Conservation (phyloP, 2,329 filamentous ascomycete genomes). For the Monosporascus sp. region DNA sequence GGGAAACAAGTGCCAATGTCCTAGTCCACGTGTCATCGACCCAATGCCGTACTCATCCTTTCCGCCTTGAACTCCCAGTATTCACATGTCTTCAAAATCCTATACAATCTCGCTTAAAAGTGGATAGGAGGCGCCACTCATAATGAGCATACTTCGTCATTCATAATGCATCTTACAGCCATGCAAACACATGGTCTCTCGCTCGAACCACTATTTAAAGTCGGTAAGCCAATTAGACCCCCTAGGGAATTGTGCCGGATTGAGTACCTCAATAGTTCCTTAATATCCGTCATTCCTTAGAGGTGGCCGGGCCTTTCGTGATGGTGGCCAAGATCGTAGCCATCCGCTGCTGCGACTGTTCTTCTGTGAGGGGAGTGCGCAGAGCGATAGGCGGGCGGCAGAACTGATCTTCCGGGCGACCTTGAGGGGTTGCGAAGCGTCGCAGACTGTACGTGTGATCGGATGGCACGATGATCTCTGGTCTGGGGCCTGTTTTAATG, state of each 20-base stretch:
- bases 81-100: no score
- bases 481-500: constrained; percentile 9
- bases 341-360: constrained; percentile 23
- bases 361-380: constrained; percentile 20
- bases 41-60: no score
- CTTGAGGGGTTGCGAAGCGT: constrained; percentile 20
- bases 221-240: no score
- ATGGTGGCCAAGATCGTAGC: constrained; percentile 15
- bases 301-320: constrained; percentile 1
- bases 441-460: constrained; percentile 22
- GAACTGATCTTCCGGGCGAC: constrained; percentile 18
- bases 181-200: no score
- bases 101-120: no score
- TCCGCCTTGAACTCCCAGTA: no score
- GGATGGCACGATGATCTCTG: constrained; percentile 16
- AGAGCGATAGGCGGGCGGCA: constrained; percentile 15
- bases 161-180: background rate
- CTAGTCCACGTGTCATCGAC: no score
- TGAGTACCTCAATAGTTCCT: background rate
- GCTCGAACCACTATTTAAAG: background rate
- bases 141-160: no score
- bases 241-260: no score
- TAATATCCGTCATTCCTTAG: constrained; percentile 4
- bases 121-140: no score
- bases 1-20: no score